phyloP scores from a whole-genome alignment of 352 stramenopile species.

The Globisporangium cederbergense region DNA sequence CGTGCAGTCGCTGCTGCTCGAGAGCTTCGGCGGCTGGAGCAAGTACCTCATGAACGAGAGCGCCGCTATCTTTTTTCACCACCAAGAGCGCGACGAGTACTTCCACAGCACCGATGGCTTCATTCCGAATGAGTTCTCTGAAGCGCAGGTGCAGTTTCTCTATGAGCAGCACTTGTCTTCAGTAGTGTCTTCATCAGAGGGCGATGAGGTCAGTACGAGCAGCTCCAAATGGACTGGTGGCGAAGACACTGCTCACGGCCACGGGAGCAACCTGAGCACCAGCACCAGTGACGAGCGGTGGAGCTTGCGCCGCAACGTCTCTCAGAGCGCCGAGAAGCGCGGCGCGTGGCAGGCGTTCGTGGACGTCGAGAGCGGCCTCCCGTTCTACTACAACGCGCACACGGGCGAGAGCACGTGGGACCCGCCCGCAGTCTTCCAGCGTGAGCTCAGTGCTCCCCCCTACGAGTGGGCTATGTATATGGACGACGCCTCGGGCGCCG shows the following conservation, averaged over 20 bases:
- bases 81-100: conserved; percentile 16
- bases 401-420: conserved; percentile 67
- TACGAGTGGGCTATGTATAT: conserved; percentile 44
- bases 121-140: conserved; percentile 13
- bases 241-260: neutral
- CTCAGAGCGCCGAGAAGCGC: conserved; percentile 19
- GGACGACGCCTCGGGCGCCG: conserved; percentile 32
- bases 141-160: conserved; percentile 9
- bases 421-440: conserved; percentile 17
- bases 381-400: conserved; percentile 68
- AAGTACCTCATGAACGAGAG: conserved; percentile 11
- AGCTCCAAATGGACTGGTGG: neutral
- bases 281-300: conserved; percentile 4
- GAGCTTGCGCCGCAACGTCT: conserved; percentile 24
- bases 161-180: neutral
- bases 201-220: neutral
- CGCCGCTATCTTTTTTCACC: conserved; percentile 18
- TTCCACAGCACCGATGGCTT: neutral
- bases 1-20: conserved; percentile 14
- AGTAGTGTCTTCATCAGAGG: neutral
- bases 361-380: conserved; percentile 45
- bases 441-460: neutral
- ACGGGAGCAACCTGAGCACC: neutral
- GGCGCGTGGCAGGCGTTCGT: conserved; percentile 57
- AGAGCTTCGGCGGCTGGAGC: conserved; percentile 21